Evolutionary conservation across 805 yeast species (phyloP).

Genomic region (Candida yuanshanica): DNA sequence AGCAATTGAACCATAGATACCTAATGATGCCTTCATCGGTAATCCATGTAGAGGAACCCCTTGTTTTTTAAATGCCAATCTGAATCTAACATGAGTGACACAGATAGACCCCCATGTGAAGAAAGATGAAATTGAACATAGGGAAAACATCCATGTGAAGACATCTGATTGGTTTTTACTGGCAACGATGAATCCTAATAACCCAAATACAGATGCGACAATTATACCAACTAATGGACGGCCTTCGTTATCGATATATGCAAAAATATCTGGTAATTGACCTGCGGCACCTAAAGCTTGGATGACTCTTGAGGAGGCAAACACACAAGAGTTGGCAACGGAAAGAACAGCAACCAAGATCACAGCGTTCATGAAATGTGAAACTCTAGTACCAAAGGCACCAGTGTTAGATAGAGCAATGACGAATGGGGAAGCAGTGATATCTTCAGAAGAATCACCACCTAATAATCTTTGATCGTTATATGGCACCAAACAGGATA

Average conservation of each 20-base stretch:
- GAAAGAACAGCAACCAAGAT: conserved; percentile 65
- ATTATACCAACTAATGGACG: conserved; percentile 59
- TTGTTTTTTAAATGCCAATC: conserved; percentile 56
- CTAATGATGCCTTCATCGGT: conserved; percentile 59
- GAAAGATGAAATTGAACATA: conserved; percentile 55
- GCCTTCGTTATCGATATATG: conserved; percentile 61
- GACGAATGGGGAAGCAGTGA: conserved; percentile 77
- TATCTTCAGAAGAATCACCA: conserved; percentile 47
- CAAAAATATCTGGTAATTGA: conserved; percentile 51
- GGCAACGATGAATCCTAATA: conserved; percentile 53
- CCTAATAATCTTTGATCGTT: conserved; percentile 40
- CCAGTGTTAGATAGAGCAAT: conserved; percentile 65
- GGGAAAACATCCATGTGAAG: conserved; percentile 59
- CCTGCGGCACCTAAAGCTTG: conserved; percentile 61
- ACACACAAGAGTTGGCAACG: conserved; percentile 67
- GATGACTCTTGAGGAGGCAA: conserved; percentile 62
- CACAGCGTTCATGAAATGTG: conserved; percentile 63
- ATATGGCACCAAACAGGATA: conserved; percentile 70
- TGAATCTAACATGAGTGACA: conserved; percentile 54
- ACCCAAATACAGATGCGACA: conserved; percentile 47
- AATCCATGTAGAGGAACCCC: conserved; percentile 67
- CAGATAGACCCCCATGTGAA: conserved; percentile 63
- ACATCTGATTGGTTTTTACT: conserved; percentile 45
- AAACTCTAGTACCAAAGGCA: conserved; percentile 49
- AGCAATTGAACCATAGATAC: conserved; percentile 59